Evolutionary conservation across 371 early-diverging fungal genomes (phyloP).

Genomic region (Scutellospora calospora): DNA sequence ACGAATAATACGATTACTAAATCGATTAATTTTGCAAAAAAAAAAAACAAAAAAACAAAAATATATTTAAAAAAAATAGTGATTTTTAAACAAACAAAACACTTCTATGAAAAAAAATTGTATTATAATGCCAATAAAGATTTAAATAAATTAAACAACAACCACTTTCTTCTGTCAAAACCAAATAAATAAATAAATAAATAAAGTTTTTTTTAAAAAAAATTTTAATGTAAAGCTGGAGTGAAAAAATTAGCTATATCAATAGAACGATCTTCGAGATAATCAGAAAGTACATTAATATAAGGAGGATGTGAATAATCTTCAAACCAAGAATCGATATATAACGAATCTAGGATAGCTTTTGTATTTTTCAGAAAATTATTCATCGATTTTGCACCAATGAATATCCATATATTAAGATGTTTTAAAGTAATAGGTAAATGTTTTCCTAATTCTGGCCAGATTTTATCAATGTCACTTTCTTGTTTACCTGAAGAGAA

Average conservation of each 20-base stretch:
- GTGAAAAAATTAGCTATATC: constrained; percentile 9
- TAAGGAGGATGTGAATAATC: constrained; percentile 7
- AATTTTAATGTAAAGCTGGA: not conserved
- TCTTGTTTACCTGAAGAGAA: not conserved
- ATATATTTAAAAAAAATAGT: no score
- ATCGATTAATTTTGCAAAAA: no score
- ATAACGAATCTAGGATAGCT: constrained; percentile 2
- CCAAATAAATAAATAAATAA: no score
- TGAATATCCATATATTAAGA: constrained; percentile 32
- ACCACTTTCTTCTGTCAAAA: no score
- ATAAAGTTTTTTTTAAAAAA: no score
- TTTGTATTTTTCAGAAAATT: not conserved
- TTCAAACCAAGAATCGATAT: constrained; percentile 27
- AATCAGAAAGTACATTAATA: not conserved
- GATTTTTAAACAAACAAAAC: no score
- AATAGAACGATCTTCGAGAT: constrained; percentile 5
- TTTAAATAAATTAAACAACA: no score
- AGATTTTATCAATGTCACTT: constrained; percentile 3
- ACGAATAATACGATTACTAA: no score
- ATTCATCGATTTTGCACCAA: constrained; percentile 19
- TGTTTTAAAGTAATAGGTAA: constrained; percentile 16
- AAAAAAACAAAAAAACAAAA: no score
- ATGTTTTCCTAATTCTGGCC: constrained; percentile 26
- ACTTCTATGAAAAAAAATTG: no score
- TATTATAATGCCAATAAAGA: no score